phyloP scores from a whole-genome alignment of 2,329 filamentous ascomycete species.

The Penicillium decumbens region DNA sequence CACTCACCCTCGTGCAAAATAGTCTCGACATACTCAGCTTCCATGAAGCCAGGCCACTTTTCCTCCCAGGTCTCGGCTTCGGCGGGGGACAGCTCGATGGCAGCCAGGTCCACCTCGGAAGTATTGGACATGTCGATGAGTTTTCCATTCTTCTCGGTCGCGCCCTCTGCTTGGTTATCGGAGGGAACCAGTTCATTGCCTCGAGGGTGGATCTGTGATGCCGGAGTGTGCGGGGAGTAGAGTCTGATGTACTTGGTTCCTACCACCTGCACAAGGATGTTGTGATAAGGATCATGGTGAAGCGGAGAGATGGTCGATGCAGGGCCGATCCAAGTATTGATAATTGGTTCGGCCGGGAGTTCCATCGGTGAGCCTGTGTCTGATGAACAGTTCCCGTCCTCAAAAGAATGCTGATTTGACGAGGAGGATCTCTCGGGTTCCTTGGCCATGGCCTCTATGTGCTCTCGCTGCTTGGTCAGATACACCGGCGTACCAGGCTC shows the following conservation, averaged over 20 bases:
- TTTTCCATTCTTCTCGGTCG: conserved; percentile 11
- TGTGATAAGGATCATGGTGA: conserved; percentile 92
- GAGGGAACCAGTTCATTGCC: conserved; percentile 35
- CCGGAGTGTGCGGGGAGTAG: conserved; percentile 64
- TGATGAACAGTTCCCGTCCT: not conserved
- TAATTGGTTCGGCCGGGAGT: conserved; percentile 52
- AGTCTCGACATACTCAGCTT: conserved; percentile 65
- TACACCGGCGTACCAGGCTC: conserved; percentile 49
- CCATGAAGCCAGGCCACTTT: conserved; percentile 53
- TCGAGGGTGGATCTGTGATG: conserved; percentile 38
- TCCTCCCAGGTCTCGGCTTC: conserved; percentile 42
- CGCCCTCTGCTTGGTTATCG: conserved; percentile 6
- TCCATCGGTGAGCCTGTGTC: conserved; percentile 11
- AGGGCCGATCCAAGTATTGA: conserved; percentile 94
- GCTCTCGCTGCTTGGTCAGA: conserved; percentile 32
- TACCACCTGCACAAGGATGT: conserved; percentile 82
- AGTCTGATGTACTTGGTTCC: conserved; percentile 88
- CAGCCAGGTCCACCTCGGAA: conserved; percentile 69
- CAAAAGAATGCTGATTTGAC: not conserved
- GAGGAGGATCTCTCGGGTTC: not conserved
- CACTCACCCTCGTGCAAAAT: conserved; percentile 77
- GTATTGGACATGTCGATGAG: conserved; percentile 88
- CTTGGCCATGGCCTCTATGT: conserved; percentile 11
- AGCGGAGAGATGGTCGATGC: conserved; percentile 82
- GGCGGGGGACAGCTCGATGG: conserved; percentile 54